These are phyloP conservation scores for Neurospora sp. DNA, from an alignment of 495 filamentous ascomycete genomes.

Conservation along the genomic window DNA sequence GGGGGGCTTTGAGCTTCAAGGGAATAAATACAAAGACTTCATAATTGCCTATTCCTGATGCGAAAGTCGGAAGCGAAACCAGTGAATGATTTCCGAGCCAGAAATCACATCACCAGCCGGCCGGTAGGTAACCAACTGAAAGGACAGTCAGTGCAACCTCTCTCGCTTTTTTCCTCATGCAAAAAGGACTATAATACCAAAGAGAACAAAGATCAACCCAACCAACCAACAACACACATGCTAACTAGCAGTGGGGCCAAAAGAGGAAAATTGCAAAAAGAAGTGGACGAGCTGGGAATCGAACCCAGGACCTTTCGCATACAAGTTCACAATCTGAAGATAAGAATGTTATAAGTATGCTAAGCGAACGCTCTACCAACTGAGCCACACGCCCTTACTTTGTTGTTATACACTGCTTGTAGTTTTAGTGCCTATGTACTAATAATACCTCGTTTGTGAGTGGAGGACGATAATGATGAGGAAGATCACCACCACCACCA, in stretches of 20 bases:
- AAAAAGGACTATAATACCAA: neutral
- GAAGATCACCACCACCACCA: no score
- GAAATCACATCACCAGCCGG: neutral
- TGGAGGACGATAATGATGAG: no score
- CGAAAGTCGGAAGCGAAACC: neutral
- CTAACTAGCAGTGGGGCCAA: neutral
- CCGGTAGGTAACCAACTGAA: neutral
- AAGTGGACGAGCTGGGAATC: neutral
- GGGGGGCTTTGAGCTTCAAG: neutral
- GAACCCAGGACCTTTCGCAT: neutral
- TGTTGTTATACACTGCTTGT: neutral
- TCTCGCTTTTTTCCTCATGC: neutral
- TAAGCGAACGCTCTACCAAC: neutral
- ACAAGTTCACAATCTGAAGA: neutral
- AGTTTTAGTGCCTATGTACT: no score
- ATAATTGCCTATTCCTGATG: neutral
- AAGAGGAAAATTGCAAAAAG: neutral
- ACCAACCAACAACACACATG: neutral
- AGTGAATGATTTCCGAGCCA: neutral
- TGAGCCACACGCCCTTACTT: neutral
- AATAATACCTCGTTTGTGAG: fast-evolving
- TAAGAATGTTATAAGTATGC: neutral
- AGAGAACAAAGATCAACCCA: neutral
- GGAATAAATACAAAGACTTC: neutral
- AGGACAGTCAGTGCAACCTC: neutral